Percentiles rank a stretch among this genome's conserved stretches.
These are phyloP conservation scores for Diophrys appendiculata DNA, from an alignment of 73 alveolate genomes.

Conservation along the genomic window DNA sequence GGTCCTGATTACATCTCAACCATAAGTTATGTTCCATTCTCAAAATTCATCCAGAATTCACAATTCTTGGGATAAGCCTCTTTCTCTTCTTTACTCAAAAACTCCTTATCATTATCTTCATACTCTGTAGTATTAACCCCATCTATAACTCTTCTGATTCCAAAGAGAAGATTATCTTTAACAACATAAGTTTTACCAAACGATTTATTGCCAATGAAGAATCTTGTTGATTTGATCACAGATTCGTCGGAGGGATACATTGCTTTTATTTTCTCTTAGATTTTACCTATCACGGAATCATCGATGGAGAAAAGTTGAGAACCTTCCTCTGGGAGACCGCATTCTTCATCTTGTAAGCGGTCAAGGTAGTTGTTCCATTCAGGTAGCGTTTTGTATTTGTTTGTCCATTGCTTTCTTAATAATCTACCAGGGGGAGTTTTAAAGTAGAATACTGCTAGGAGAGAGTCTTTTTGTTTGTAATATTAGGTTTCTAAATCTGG, in stretches of 20 bases:
- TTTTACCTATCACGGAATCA: slow-evolving; percentile 77
- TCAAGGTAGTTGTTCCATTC: slow-evolving; percentile 62
- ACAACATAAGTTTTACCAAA: slow-evolving; percentile 61
- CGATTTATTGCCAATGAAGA: slow-evolving; percentile 71
- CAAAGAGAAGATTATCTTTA: slow-evolving; percentile 78
- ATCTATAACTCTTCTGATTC: slow-evolving; percentile 43
- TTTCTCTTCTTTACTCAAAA: slow-evolving; percentile 5
- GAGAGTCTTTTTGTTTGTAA: slow-evolving; percentile 71
- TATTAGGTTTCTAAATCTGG: slow-evolving; percentile 76
- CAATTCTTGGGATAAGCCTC: slow-evolving; percentile 8
- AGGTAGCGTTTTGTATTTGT: slow-evolving; percentile 67
- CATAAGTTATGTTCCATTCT: slow-evolving; percentile 67
- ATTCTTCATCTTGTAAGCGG: slow-evolving; percentile 12
- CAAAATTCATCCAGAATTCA: slow-evolving; percentile 84
- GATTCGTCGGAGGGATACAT: slow-evolving; percentile 95
- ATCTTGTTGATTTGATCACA: slow-evolving; percentile 68
- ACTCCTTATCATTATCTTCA: slow-evolving; percentile 20
- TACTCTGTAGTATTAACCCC: neutral
- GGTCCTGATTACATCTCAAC: slow-evolving; percentile 60
- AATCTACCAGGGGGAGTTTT: slow-evolving; percentile 91
- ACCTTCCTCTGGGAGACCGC: too few species aligned
- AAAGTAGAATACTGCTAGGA: slow-evolving; percentile 63
- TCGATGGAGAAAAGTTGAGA: slow-evolving; percentile 73
- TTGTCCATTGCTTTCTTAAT: slow-evolving; percentile 70
- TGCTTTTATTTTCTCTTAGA: slow-evolving; percentile 75